Conservation (phyloP, 1,284 basidiomycete genomes). For the Erythrobasidium hasegawianum region DNA sequence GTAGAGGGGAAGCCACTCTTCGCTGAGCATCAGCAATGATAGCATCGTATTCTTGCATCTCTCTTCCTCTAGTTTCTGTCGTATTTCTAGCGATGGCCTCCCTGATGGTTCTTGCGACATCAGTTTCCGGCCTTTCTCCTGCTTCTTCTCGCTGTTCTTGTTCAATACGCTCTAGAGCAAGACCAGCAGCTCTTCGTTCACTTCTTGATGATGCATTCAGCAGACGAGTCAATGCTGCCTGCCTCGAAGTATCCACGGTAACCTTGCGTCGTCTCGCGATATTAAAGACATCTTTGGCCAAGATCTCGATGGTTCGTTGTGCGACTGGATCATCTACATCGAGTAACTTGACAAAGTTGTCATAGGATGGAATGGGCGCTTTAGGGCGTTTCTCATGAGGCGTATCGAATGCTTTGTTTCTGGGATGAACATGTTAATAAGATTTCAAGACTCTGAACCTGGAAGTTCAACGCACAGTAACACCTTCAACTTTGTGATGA, state of each 20-base stretch:
- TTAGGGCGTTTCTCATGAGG: slow-evolving; percentile 18
- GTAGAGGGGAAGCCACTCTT: slow-evolving; percentile 21
- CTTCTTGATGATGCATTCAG: slow-evolving; percentile 13
- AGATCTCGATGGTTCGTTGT: slow-evolving; percentile 17
- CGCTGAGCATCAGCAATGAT: slow-evolving; percentile 30
- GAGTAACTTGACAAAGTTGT: slow-evolving; percentile 24
- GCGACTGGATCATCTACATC: slow-evolving; percentile 25
- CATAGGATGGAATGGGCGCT: slow-evolving; percentile 21
- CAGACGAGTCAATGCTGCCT: too few species aligned
- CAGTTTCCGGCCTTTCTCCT: slow-evolving; percentile 11
- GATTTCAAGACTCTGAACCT: too few species aligned
- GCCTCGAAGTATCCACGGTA: slow-evolving; percentile 18
- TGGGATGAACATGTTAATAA: too few species aligned
- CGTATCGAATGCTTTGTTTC: slow-evolving; percentile 14
- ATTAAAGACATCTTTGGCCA: slow-evolving; percentile 27
- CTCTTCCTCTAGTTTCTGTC: background rate
- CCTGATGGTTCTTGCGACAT: background rate
- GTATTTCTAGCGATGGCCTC: background rate
- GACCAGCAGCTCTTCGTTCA: too few species aligned
- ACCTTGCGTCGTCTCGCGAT: slow-evolving; percentile 15
- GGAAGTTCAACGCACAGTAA: background rate
- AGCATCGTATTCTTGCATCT: slow-evolving; percentile 22
- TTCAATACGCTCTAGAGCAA: too few species aligned
- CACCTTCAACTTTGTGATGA: slow-evolving; percentile 2
- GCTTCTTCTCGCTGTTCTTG: too few species aligned